These are phyloP conservation scores for Fusarium dimerum DNA, from an alignment of 2,329 filamentous ascomycete genomes.

Conservation along the genomic window DNA sequence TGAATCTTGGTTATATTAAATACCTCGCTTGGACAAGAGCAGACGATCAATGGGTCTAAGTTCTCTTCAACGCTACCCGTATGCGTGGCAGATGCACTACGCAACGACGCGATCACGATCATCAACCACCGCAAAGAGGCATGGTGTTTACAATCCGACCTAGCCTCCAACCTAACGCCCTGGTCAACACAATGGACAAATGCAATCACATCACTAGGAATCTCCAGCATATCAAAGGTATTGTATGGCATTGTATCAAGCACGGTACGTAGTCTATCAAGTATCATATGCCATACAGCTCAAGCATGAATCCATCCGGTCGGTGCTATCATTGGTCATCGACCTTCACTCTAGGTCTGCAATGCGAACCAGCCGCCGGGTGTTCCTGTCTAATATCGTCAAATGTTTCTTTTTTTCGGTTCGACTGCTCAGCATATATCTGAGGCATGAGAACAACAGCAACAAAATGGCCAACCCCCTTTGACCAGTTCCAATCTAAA, in stretches of 20 bases:
- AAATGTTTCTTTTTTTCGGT: background rate
- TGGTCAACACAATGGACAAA: no score
- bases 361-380: background rate
- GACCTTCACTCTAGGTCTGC: background rate
- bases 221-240: no score
- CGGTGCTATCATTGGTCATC: background rate
- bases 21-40: no score
- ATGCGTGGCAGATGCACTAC: no score
- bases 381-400: background rate
- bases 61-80: no score
- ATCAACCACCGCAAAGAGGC: no score
- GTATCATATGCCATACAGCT: background rate
- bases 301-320: background rate
- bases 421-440: background rate
- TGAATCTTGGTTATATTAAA: no score
- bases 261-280: background rate
- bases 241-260: background rate
- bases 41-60: no score
- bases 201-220: no score
- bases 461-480: conserved; percentile 7
- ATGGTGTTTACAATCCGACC: no score
- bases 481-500: conserved; percentile 28
- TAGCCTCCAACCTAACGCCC: no score
- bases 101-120: no score
- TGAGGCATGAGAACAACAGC: conserved; percentile 8